Percentiles rank a stretch among this genome's conserved stretches.
Evolutionary conservation across 805 yeast species (phyloP).

Genomic region (Clavispora asparagi): DNA sequence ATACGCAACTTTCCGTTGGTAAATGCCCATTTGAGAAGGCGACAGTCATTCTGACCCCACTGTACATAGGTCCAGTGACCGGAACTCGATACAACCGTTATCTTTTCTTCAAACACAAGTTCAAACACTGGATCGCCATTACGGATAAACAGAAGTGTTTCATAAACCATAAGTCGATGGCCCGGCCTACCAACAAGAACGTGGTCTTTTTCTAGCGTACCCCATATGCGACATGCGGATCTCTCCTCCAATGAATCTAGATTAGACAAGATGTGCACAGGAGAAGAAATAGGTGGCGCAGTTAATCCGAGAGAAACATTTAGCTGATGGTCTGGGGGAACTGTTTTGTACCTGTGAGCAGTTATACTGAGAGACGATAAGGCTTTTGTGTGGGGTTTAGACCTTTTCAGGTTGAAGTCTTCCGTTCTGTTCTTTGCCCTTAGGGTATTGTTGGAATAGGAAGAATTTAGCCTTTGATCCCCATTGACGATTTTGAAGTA

Average conservation of each 20-base stretch:
- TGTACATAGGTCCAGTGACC: background rate
- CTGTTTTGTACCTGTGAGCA: background rate
- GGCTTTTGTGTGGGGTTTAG: background rate
- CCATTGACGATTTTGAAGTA: slow-evolving; percentile 34
- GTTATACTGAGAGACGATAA: background rate
- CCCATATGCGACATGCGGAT: background rate
- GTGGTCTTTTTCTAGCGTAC: background rate
- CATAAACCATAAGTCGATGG: background rate
- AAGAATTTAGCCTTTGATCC: slow-evolving; percentile 11
- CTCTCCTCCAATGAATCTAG: background rate
- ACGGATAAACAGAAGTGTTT: background rate
- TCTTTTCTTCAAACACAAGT: background rate
- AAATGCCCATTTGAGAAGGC: background rate
- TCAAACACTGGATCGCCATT: background rate
- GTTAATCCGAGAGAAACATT: background rate
- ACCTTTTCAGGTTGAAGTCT: background rate
- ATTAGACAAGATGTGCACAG: background rate
- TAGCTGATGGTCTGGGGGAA: background rate
- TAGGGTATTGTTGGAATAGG: slow-evolving; percentile 23
- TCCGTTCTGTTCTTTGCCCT: background rate
- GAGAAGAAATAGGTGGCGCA: background rate
- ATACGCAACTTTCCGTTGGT: background rate
- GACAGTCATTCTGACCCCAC: background rate
- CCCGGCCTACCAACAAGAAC: background rate
- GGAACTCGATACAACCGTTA: background rate